Base-by-base conservation (phyloP, 768 basidiomycete genomes). In the Mycena maculata region DNA sequence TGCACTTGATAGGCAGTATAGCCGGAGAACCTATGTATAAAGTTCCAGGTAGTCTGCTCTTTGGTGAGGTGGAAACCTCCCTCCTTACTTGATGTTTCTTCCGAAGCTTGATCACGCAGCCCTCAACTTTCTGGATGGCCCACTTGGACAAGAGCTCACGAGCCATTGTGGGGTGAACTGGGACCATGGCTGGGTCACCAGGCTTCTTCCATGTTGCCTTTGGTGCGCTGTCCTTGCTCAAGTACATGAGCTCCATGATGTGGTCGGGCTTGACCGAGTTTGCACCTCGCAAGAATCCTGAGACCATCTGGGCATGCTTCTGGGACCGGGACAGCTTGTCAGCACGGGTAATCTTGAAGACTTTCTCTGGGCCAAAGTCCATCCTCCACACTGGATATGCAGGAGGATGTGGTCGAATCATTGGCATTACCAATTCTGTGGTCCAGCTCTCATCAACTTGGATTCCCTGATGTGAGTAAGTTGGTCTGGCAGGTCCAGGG, bases 81-180 rank as follows among this genome's bases (percentile, higher is more conserved):
- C 1, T 62, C 52, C 28, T 52, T 42, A 30, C 60, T 16, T 16
- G 60, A 53, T 12, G 54, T 44, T 12, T 62, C 8, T 13, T 27
- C 25, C n/a, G 60, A n/a, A 4, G 50, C 18, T 20, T 12, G 30
- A 28, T 42, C n/a, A 62, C 41, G 18, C 38, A 33, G 15, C 50
- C 52, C 28, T 62, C 60, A 13, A 63, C 52, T 18, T 63, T 63
- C 12, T 30, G 41, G 16, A 45, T 63, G 18, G 61, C 61, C 61
- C 61, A 63, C 38, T 63, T 42, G 5, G 61, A 45, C 10, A 63
- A 50, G 33, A 31, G 52, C 16, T 31, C n/a, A 30, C 52, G 61
- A 9, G 52, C 61, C 61, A 63, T 54, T 4, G 28, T 33, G 13
- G 10, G 20, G n/a, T 20, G 25, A 11, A 11, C 53, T 22, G 4